Conservation (phyloP, 2,329 filamentous ascomycete genomes). For the Cercospora nicotianae region DNA sequence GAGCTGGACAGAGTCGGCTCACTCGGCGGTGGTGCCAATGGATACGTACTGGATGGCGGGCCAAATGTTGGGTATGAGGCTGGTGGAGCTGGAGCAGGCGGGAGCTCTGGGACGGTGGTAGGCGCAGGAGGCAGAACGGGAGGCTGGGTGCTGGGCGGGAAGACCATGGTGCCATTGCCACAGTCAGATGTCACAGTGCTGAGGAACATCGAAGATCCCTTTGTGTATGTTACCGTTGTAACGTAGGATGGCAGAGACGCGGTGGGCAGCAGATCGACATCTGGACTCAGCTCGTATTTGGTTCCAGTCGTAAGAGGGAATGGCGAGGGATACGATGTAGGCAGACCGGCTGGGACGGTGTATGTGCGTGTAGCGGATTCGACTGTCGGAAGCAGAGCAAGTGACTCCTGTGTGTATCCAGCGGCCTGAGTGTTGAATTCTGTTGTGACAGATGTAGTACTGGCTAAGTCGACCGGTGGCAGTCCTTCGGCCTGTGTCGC, state of each 20-base stretch:
- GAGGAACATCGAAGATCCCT: not conserved
- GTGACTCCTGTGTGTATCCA: constrained; percentile 1
- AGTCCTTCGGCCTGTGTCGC: not conserved
- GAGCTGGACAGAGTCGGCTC: not conserved
- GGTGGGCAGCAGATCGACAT: not conserved
- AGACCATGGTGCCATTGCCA: constrained; percentile 7
- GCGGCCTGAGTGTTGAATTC: constrained; percentile 1
- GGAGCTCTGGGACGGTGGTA: not conserved
- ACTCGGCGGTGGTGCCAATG: not conserved
- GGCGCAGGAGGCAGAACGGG: not conserved
- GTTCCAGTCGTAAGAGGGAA: not conserved
- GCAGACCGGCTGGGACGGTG: not conserved
- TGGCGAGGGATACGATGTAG: constrained; percentile 3
- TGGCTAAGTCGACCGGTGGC: not conserved
- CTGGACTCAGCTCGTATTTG: constrained; percentile 1
- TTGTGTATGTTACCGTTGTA: constrained; percentile 3
- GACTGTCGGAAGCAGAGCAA: not conserved
- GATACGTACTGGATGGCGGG: not conserved
- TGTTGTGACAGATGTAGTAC: not conserved
- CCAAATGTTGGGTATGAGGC: not conserved
- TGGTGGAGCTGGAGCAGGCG: not conserved
- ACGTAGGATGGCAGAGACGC: constrained; percentile 10
- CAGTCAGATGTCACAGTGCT: constrained; percentile 2
- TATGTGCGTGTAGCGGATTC: constrained; percentile 5
- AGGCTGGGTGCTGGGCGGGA: not conserved